These are phyloP conservation scores for Coemansia sp. DNA, from an alignment of 192 early-diverging fungal genomes.

Conservation along the genomic window DNA sequence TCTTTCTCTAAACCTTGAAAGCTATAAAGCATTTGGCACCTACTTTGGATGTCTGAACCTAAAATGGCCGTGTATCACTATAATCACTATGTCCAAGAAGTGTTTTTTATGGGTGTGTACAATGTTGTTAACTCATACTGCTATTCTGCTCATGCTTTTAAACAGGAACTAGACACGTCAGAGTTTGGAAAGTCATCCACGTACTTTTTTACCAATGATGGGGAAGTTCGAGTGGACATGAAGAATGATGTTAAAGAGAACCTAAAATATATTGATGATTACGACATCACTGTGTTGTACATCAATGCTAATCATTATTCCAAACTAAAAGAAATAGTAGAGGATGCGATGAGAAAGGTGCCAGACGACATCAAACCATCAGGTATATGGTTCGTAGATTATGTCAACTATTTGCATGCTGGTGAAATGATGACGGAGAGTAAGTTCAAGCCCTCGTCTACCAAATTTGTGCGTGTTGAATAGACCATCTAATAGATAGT, in stretches of 20 bases:
- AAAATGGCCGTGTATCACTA: background rate
- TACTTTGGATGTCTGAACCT: background rate
- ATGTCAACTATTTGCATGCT: background rate
- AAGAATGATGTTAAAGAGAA: background rate
- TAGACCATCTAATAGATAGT: no score
- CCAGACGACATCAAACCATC: background rate
- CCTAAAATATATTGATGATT: background rate
- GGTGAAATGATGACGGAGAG: background rate
- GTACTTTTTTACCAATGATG: background rate
- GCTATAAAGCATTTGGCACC: no score
- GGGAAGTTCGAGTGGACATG: background rate
- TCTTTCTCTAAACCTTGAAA: no score
- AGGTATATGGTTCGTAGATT: background rate
- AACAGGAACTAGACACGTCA: background rate
- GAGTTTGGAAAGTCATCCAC: background rate
- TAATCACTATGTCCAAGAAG: background rate
- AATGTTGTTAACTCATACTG: background rate
- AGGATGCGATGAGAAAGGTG: background rate
- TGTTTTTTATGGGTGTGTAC: background rate
- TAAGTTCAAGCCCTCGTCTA: background rate
- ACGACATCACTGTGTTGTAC: background rate
- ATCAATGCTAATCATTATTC: background rate
- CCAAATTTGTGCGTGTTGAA: background rate
- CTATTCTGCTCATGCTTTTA: background rate
- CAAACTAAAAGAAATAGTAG: background rate